Conservation (phyloP, 768 basidiomycete genomes). For the Lentinula aciculospora region DNA sequence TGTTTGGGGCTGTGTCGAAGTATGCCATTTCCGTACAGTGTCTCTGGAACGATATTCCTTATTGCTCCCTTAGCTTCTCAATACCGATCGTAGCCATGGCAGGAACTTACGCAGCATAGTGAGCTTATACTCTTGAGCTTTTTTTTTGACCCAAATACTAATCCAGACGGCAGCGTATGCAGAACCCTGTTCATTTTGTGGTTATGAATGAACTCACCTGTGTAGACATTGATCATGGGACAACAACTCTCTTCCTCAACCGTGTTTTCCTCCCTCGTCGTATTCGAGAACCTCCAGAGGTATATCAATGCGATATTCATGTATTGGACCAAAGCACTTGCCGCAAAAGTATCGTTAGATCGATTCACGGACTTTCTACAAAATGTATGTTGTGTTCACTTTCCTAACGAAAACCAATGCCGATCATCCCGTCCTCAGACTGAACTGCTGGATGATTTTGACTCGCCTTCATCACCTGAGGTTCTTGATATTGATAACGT, state of each 20-base stretch:
- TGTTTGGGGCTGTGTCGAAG: slow-evolving; percentile 32
- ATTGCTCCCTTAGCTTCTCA: slow-evolving; percentile 23
- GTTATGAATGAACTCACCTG: neutral
- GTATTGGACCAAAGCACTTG: slow-evolving; percentile 10
- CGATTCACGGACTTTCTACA: slow-evolving; percentile 16
- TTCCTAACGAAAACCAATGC: too few species aligned
- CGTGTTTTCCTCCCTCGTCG: slow-evolving; percentile 28
- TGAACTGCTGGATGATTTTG: slow-evolving; percentile 21
- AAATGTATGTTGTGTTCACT: neutral
- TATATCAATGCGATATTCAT: slow-evolving; percentile 22
- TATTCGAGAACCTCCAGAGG: slow-evolving; percentile 41
- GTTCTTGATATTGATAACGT: slow-evolving; percentile 3
- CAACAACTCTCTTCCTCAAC: slow-evolving; percentile 8
- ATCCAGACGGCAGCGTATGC: slow-evolving; percentile 16
- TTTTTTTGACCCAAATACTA: neutral
- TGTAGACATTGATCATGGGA: slow-evolving; percentile 7
- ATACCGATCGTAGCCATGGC: slow-evolving; percentile 47
- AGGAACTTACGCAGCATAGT: slow-evolving; percentile 32
- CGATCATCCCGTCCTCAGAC: slow-evolving; percentile 15
- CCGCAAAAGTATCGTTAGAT: slow-evolving; percentile 41
- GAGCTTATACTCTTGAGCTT: neutral
- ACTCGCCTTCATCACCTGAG: neutral
- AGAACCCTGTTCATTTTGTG: slow-evolving; percentile 15
- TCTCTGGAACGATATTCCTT: neutral
- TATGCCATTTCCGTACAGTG: slow-evolving; percentile 13